A percentile compares a stretch with the other conserved stretches of the same genome.
Evolutionary conservation across 225 moss, liverwort and hornwort species (phyloP).

Genomic region (Straminergon stramineum): DNA sequence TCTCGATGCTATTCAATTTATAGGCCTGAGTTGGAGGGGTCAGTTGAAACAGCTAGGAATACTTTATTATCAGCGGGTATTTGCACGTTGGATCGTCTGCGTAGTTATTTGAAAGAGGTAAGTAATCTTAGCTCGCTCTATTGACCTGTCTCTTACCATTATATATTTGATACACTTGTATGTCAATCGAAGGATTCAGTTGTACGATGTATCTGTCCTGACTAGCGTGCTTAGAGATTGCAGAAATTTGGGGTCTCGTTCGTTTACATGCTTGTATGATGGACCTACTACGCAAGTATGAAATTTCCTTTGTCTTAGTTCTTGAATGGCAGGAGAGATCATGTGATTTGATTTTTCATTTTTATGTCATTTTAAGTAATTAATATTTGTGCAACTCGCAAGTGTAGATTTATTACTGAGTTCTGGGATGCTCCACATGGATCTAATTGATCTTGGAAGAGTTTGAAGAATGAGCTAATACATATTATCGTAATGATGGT

Average conservation of each 20-base stretch:
- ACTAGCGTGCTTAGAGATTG: not conserved
- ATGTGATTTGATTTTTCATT: not conserved
- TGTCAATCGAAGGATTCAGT: not conserved
- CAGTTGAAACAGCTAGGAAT: slow-evolving; percentile 32
- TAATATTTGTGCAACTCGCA: not conserved
- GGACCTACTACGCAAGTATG: not conserved
- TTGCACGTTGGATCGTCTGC: slow-evolving; percentile 49
- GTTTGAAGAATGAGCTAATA: not conserved
- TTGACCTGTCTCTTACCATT: not conserved
- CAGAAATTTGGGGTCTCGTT: not conserved
- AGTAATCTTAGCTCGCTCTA: not conserved
- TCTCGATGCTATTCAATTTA: slow-evolving; percentile 32
- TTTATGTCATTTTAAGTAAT: not conserved
- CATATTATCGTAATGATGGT: not conserved
- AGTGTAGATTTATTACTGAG: not conserved
- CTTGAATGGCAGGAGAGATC: not conserved
- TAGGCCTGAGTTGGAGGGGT: slow-evolving; percentile 4
- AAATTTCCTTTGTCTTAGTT: not conserved
- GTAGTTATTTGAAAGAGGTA: slow-evolving; percentile 43
- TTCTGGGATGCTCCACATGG: not conserved
- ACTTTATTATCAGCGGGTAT: slow-evolving; percentile 55
- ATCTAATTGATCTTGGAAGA: not conserved
- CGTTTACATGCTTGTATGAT: not conserved
- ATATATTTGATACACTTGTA: not conserved
- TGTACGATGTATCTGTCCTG: not conserved